Base-by-base conservation (phyloP, 805 yeast genomes). In the Starmerella geochares region DNA sequence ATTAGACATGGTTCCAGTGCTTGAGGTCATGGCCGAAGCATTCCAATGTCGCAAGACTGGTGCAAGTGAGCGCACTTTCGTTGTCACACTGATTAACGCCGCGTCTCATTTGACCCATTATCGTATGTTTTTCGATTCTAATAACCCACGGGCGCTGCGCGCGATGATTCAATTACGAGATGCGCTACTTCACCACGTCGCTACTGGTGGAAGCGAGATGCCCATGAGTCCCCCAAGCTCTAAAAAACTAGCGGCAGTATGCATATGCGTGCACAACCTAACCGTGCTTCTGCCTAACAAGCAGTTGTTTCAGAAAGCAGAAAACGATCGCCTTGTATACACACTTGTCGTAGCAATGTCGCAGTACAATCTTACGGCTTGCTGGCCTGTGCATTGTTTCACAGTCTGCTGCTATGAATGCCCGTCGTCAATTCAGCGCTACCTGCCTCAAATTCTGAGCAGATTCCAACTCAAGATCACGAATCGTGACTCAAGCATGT, bases 371-470 rank as follows among this genome's bases (percentile, higher is more conserved):
- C 77, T 77, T 53, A 16, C 52, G 9, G 79, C 94, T 0, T 75
- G 81, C 31, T 86, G 94, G 2, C 78, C 86, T 55, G 75, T 87
- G 25, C 86, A 86, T 57, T 80, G 81, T 38, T 67, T 88, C 51
- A 78, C 83, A 4, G 72, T 83, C 2, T 83, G 90, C 57, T 82
- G 94, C 61, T 86, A 83, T 62, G 95, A 85, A 61, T 71, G 83
- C 29, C 94, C 95, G 0, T 62, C 72, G 10, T 78, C 90, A 0
- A 72, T 87, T 49, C 83, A 81, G 62, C 80, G 81, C 58, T 81
- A 71, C 57, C 62, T 86, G 31, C 71, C 80, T 8, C 78, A 78
- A n/a, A 77, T 87, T 10, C 70, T 86, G 53, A 77, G 82, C n/a
- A 76, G 77, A 47, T 66, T 87, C 35, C 94, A 85, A 58, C 80